phyloP scores from a whole-genome alignment of 306 rosid species.

The Canavalia ensiformis region DNA sequence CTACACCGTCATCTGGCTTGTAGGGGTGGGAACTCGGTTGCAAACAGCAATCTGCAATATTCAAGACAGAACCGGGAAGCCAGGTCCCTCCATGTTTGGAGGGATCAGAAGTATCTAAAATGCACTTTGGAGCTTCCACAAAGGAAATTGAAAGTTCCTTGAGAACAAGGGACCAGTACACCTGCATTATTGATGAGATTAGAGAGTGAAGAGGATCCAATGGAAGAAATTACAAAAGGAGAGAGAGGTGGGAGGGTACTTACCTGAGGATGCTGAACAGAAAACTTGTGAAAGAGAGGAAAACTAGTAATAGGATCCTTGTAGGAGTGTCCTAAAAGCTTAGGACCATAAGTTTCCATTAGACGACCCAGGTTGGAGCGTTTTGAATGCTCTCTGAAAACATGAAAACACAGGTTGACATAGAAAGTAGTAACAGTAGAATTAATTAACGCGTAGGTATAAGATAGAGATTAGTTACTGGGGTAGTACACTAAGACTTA shows the following conservation, averaged over 20 bases:
- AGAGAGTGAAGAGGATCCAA: neutral
- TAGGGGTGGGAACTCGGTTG: conserved; percentile 59
- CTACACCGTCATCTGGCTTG: conserved; percentile 65
- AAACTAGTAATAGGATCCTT: conserved; percentile 83
- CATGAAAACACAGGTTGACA: no score
- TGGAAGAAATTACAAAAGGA: neutral
- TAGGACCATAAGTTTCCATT: conserved; percentile 72
- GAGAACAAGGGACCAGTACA: conserved; percentile 79
- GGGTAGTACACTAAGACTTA: conserved; percentile 37
- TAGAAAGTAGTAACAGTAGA: no score
- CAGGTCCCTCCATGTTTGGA: conserved; percentile 70
- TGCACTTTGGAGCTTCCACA: conserved; percentile 61
- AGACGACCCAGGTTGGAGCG: conserved; percentile 73
- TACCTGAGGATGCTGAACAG: conserved; percentile 75
- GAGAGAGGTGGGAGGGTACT: neutral
- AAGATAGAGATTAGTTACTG: no score
- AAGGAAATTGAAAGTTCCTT: conserved; percentile 77
- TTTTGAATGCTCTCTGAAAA: conserved; percentile 57
- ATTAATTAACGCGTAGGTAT: no score
- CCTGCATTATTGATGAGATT: conserved; percentile 46
- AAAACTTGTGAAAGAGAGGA: conserved; percentile 65
- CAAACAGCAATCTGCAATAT: conserved; percentile 87
- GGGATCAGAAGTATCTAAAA: conserved; percentile 66
- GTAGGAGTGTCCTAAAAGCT: conserved; percentile 70
- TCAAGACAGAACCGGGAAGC: conserved; percentile 78